These are phyloP conservation scores for Colletotrichum lentis DNA, from an alignment of 2,329 filamentous ascomycete genomes.

Conservation along the genomic window DNA sequence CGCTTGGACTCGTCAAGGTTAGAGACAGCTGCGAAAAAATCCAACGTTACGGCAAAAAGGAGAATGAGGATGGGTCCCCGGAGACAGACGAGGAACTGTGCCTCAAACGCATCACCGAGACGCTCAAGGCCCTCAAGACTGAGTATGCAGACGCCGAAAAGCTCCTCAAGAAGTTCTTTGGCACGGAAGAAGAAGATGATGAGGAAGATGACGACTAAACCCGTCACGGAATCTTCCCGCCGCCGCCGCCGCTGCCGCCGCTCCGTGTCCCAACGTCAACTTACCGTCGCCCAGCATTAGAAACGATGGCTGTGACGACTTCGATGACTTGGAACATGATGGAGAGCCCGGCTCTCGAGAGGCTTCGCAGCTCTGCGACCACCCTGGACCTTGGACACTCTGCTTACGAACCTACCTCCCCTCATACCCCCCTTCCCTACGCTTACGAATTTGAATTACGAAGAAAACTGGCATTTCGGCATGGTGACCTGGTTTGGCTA, in stretches of 20 bases:
- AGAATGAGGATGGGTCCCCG: slow-evolving; percentile 77
- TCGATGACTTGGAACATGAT: slow-evolving; percentile 32
- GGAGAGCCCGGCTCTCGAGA: slow-evolving; percentile 21
- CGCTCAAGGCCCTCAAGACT: slow-evolving; percentile 74
- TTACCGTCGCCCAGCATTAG: slow-evolving; percentile 43
- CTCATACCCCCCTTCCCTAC: slow-evolving; percentile 35
- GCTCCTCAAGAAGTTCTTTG: slow-evolving; percentile 73
- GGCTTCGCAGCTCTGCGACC: slow-evolving; percentile 11
- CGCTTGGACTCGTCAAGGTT: slow-evolving; percentile 88
- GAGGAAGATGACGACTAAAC: slow-evolving; percentile 40
- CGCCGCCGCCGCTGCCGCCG: slow-evolving; percentile 26
- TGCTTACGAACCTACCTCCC: slow-evolving; percentile 30
- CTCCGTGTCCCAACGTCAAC: slow-evolving; percentile 21
- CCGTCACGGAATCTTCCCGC: slow-evolving; percentile 33
- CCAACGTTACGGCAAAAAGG: slow-evolving; percentile 85
- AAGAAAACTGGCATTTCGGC: slow-evolving; percentile 33
- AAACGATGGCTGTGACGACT: slow-evolving; percentile 47
- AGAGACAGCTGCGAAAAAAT: slow-evolving; percentile 96
- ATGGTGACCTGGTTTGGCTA: slow-evolving; percentile 29
- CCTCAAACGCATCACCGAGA: slow-evolving; percentile 73
- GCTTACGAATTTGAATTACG: slow-evolving; percentile 32
- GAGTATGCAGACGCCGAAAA: slow-evolving; percentile 80
- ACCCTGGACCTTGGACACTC: slow-evolving; percentile 26
- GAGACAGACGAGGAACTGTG: slow-evolving; percentile 74
- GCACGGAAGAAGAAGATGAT: slow-evolving; percentile 38